Evolutionary conservation across 2,329 filamentous ascomycete species (phyloP), one percentile per base, ranked within the genome.

Genomic region (Paracorniculantispora psalliotae): DNA sequence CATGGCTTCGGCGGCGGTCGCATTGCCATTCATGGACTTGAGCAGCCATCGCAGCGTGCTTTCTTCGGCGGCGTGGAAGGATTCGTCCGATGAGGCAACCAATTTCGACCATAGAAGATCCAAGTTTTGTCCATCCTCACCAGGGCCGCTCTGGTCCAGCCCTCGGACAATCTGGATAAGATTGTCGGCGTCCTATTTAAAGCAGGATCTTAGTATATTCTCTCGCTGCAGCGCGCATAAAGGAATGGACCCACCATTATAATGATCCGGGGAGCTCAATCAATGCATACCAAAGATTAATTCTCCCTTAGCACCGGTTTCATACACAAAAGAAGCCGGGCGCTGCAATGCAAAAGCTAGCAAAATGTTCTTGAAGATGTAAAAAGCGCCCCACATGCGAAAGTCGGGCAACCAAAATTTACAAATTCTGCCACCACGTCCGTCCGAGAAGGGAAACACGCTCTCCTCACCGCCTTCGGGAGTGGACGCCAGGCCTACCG

Each of bases 41-140:
- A 89, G 77, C 1, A 90, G 76, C 77, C 85, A 85, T 73, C 83
- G 78, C 59, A 89, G 66, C 54, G 84, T 79, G 60, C 78, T 82
- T 64, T 84, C 80, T 63, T 85, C 82, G 3, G 79, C 77, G 2
- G 81, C 81, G 62, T 78, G 80, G 48, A 81, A 81, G 37, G 72
- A 70, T 1, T 72, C 71, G 23, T 73, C 67, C 3, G 72, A 73
- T 2, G 74, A 73, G 2, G 73, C 71, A 4, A 76, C 73, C n/a
- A 85, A 70, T 6, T 73, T 69, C 7, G 69, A 71, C 81, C 81
- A 84, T 15, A 85, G 64, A 21, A 71, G 70, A 56, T 76, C 70
- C 41, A 85, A 73, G 33, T 79, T 81, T 59, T 80, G 73, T 58
- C 77, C 64, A 73, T 74, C 61, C 67, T 69, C 58, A 70, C 76